Base-by-base conservation (phyloP, 305 asterid species). In the Stenogyne calaminthoides region DNA sequence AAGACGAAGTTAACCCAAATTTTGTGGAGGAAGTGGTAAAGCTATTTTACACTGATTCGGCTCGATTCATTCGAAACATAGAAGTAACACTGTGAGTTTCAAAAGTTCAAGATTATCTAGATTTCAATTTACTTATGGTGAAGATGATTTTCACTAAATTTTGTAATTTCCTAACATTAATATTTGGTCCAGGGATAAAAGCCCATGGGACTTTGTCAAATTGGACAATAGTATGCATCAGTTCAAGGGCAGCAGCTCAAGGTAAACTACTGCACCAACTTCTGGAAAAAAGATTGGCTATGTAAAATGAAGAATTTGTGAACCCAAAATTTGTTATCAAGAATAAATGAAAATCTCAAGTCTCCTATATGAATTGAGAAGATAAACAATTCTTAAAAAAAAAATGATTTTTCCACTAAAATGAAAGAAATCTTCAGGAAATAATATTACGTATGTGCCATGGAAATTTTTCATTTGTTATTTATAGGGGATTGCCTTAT, bases 191-290 rank as follows among this genome's bases (percentile, higher is more conserved):
- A 90, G 93, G 80, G 81, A 77, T 47, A 86, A 49, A 29, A 79
- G 56, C 47, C 80, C 89, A 8, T 18, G 71, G 60, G 86, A 87
- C 81, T 90, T 90, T 71, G 88, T 74, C 5, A 86, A 75, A 76
- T 78, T 89, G 69, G 96, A 89, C 52, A 78, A 82, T 66, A 51
- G 74, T 47, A 89, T 91, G 94, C 90, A 91, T 75, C 94, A 86
- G 69, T 86, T 84, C 84, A 88, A 77, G 86, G 96, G 96, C 16
- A 89, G 96, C 89, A 74, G 90, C 83, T 88, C 97, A 37, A 89
- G 96, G 97, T 89, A 84, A 64, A 61, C 7, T 15, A 62, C 25
- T 46, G 15, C 16, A 12, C 27, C 25, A 27, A 10, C 7, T 32
- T 61, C 60, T 36, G 64, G 22, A 14, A 61, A 63, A 60, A 16